A percentile compares a stretch with the other conserved stretches of the same genome.
phyloP scores from a whole-genome alignment of 2,329 filamentous ascomycete species.

The Trichoderma sp. region DNA sequence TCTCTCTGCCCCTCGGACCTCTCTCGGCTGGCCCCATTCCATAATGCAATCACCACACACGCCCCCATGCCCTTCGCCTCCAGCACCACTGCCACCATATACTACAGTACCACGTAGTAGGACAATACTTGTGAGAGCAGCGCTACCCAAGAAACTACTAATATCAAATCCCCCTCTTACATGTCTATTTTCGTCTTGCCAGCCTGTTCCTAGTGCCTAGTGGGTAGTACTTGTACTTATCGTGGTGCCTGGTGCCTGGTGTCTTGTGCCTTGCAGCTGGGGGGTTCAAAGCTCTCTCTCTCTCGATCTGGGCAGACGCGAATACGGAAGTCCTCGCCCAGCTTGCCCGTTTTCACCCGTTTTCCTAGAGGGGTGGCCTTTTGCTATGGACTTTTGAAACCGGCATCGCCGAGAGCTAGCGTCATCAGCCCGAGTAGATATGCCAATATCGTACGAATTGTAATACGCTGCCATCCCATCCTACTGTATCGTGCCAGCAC shows the following conservation, averaged over 20 bases:
- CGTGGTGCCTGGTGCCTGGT: slow-evolving; percentile 18
- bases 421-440: neutral
- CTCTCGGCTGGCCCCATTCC: neutral
- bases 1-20: neutral
- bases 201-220: neutral
- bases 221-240: neutral
- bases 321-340: neutral
- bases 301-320: slow-evolving; percentile 1
- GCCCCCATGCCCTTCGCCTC: neutral
- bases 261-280: slow-evolving; percentile 20
- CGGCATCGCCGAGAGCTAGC: slow-evolving; percentile 21
- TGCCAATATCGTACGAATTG: neutral
- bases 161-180: neutral
- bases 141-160: neutral
- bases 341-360: neutral
- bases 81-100: neutral
- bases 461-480: neutral
- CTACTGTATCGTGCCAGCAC: neutral
- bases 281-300: neutral
- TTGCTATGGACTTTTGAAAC: slow-evolving; percentile 11
- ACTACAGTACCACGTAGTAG: neutral
- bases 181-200: slow-evolving; percentile 5
- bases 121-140: neutral
- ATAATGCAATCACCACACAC: neutral
- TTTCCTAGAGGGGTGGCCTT: neutral